Evolutionary conservation across 148 eudicot species (phyloP).

Genomic region (Rheum nobile): DNA sequence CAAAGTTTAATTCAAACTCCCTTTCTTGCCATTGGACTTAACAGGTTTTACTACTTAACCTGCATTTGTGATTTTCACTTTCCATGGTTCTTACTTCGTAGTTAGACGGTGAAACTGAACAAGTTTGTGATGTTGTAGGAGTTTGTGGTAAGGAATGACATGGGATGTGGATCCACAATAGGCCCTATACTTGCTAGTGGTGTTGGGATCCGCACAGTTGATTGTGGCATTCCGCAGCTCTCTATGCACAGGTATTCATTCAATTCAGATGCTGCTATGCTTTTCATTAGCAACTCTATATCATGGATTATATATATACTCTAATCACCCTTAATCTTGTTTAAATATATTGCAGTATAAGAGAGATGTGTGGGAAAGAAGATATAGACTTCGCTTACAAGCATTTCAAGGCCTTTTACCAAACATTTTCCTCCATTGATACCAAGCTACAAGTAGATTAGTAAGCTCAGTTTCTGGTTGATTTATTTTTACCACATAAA

Average conservation of each 20-base stretch:
- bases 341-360: slow-evolving; percentile 46
- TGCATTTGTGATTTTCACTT: background rate
- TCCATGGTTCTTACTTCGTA: background rate
- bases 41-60: too few relatives aligned
- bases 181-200: slow-evolving; percentile 98
- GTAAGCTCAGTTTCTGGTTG: slow-evolving; percentile 13
- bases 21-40: too few relatives aligned
- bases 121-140: slow-evolving; percentile 32
- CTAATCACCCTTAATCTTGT: background rate
- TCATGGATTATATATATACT: background rate
- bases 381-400: slow-evolving; percentile 77
- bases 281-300: background rate
- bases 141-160: slow-evolving; percentile 96
- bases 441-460: slow-evolving; percentile 52
- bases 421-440: slow-evolving; percentile 70
- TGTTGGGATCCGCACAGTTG: slow-evolving; percentile 91
- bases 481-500: background rate
- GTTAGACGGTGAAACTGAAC: background rate
- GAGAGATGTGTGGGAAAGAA: slow-evolving; percentile 84
- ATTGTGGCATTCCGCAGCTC: slow-evolving; percentile 84
- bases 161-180: slow-evolving; percentile 99
- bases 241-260: slow-evolving; percentile 92
- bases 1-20: too few relatives aligned
- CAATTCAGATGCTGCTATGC: background rate
- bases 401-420: slow-evolving; percentile 87